A percentile compares a stretch with the other conserved stretches of the same genome.
phyloP scores from a whole-genome alignment of 2,329 filamentous ascomycete species.

The Epichloe sylvatica region DNA sequence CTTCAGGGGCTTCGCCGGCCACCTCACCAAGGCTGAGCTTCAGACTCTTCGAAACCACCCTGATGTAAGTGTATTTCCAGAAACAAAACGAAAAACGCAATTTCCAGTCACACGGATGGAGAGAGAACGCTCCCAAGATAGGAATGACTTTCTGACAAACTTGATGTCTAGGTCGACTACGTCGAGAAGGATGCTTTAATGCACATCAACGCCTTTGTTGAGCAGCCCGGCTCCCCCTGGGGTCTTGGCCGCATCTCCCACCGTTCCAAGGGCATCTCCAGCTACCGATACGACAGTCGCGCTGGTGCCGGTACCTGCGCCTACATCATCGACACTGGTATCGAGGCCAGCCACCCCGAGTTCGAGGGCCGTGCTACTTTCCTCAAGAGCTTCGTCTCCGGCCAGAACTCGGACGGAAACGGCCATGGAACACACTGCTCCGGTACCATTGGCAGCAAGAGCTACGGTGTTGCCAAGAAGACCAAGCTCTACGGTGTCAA shows the following conservation, averaged over 20 bases:
- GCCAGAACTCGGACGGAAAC: constrained; percentile 16
- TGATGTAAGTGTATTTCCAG: constrained; percentile 8
- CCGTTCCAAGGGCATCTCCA: constrained; percentile 14
- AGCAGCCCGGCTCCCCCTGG: constrained; percentile 15
- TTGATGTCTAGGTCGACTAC: constrained; percentile 16
- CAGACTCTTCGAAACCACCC: constrained; percentile 12
- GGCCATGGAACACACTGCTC: constrained; percentile 30
- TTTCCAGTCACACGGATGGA: too few relatives aligned
- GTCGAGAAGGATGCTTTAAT: constrained; percentile 24
- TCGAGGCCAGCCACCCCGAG: constrained; percentile 22
- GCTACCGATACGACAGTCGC: constrained; percentile 26
- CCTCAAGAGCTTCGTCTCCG: constrained; percentile 15
- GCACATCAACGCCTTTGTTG: constrained; percentile 7
- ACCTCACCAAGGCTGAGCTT: constrained; percentile 9
- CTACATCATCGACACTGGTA: constrained; percentile 35
- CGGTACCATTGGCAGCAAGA: constrained; percentile 20
- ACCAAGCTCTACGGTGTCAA: constrained; percentile 30
- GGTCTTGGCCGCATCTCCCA: constrained; percentile 23
- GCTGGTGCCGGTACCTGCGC: constrained; percentile 27
- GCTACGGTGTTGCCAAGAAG: constrained; percentile 29
- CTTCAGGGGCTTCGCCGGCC: constrained; percentile 15
- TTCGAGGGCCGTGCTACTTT: constrained; percentile 22
- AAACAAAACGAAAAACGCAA: too few relatives aligned
- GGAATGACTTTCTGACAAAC: too few relatives aligned
- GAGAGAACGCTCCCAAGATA: too few relatives aligned